Evolutionary conservation across 345 rosid genomes (phyloP).

Genomic region (Eucalyptus rudis): DNA sequence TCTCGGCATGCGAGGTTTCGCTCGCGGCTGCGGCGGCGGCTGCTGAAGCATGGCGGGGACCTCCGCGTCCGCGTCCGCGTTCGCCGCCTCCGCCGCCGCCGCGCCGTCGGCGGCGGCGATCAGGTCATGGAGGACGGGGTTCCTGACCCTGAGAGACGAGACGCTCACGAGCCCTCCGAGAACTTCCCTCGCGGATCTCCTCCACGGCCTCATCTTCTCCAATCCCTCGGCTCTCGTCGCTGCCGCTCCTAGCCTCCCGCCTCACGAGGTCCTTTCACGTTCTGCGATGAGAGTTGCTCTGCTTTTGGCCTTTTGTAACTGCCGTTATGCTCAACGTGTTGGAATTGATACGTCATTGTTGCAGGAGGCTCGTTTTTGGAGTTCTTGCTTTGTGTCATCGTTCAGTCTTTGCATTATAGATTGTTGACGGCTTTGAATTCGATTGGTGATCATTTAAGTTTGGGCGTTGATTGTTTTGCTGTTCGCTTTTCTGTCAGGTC

Average conservation of each 20-base stretch:
- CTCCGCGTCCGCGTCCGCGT: not conserved
- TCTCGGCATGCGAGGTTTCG: not conserved
- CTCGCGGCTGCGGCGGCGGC: not conserved
- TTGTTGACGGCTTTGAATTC: not conserved
- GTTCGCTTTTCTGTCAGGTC: slow-evolving; percentile 13
- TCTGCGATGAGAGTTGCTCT: not conserved
- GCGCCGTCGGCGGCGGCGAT: slow-evolving; percentile 14
- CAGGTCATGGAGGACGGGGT: slow-evolving; percentile 71
- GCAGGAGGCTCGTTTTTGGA: not conserved
- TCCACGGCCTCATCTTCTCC: slow-evolving; percentile 54
- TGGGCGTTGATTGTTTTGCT: not conserved
- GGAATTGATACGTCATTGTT: not conserved
- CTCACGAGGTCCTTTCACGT: slow-evolving; percentile 38
- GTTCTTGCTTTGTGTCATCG: not conserved
- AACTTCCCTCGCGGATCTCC: slow-evolving; percentile 30
- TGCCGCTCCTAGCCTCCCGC: slow-evolving; percentile 60
- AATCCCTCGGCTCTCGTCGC: slow-evolving; percentile 38
- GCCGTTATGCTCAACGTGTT: not conserved
- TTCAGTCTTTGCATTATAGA: not conserved
- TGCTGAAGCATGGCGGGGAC: not conserved
- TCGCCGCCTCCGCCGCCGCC: not conserved
- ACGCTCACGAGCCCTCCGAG: slow-evolving; percentile 31
- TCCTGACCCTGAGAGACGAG: slow-evolving; percentile 79
- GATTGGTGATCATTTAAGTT: not conserved
- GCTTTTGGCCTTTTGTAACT: not conserved